Base-by-base conservation (phyloP, 1,139 yeast genomes). In the Saccharomyces hybrid region DNA sequence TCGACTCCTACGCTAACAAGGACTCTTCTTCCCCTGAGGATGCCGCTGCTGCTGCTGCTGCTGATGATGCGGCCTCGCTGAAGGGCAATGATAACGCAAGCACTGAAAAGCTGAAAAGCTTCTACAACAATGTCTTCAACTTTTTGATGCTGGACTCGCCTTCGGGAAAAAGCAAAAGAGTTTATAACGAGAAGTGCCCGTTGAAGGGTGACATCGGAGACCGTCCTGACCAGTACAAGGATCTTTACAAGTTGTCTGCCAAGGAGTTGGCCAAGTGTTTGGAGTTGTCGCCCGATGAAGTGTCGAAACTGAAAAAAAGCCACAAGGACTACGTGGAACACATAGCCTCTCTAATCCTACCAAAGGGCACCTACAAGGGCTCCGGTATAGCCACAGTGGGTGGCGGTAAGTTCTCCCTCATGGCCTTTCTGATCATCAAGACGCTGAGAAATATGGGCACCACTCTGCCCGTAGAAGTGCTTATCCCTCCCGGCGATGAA, bases 321-420 rank as follows among this genome's bases (percentile, higher is more conserved):
- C 96, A 88, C 69, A 61, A 65, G 9, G 66, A 69, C 46, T 84
- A 82, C 42, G 80, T 84, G 29, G 72, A 73, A 1, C 70, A 73
- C 28, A 67, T 85, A 28, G 85, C 86, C 1, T 67, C 72, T 0
- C 57, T 64, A 2, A 67, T 71, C 25, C 84, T 64, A 46, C 67
- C 89, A 0, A 68, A 71, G 31, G 71, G 75, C 1, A 64, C 80
- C 1, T 83, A 81, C 64, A 64, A 71, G 13, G 91, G 91, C 0
- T 76, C 81, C 56, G 96, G 96, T 29, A 82, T 88, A 46, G 96
- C 88, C 1, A 84, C 82, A 63, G 91, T 86, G 41, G 93, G 93
- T 20, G 95, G 95, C 47, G 93, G 91, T 2, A 79, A 78, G 60
- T 86, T 83, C 72, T 84, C 86, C 64, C 84, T 95, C 78, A 72